A percentile compares a stretch with the other conserved stretches of the same genome.
These are phyloP conservation scores for Chlamydomonas reinhardtii DNA, from an alignment of 163 green algal species.

Conservation along the genomic window DNA sequence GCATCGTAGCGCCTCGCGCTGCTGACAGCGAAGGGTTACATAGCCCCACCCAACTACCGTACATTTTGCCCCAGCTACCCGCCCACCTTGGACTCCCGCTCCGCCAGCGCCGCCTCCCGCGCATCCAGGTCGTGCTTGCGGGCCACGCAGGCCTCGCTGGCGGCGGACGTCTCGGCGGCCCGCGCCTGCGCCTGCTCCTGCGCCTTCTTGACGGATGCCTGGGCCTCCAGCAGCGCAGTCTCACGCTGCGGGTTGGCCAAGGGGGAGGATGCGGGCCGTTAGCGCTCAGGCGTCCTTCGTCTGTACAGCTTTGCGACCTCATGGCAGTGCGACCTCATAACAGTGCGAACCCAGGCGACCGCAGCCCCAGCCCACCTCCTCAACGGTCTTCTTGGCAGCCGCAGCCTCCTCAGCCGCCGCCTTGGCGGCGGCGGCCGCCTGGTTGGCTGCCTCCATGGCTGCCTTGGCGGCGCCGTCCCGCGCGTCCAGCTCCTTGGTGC, in stretches of 20 bases:
- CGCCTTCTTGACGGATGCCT: background rate
- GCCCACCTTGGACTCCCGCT: conserved; percentile 11
- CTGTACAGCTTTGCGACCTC: too few relatives aligned
- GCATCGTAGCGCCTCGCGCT: too few relatives aligned
- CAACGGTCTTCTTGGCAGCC: background rate
- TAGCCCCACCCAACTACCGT: too few relatives aligned
- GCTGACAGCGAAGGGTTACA: too few relatives aligned
- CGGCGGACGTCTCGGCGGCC: background rate
- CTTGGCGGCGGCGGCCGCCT: background rate
- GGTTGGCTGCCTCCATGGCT: background rate
- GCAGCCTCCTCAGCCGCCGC: background rate
- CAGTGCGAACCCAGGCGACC: background rate
- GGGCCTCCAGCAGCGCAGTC: background rate
- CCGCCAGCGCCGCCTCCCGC: conserved; percentile 3
- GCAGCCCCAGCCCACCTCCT: background rate
- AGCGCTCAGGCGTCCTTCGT: background rate
- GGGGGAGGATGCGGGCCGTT: background rate
- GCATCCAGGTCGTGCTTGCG: conserved; percentile 34
- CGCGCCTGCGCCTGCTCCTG: conserved; percentile 18
- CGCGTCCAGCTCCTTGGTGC: background rate
- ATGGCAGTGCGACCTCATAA: too few relatives aligned
- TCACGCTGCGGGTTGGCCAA: conserved; percentile 1
- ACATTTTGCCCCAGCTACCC: too few relatives aligned
- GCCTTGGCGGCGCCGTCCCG: background rate
- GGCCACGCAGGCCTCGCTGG: background rate